Base-by-base conservation (phyloP, 352 stramenopile species). In the Pythium angustatum region DNA sequence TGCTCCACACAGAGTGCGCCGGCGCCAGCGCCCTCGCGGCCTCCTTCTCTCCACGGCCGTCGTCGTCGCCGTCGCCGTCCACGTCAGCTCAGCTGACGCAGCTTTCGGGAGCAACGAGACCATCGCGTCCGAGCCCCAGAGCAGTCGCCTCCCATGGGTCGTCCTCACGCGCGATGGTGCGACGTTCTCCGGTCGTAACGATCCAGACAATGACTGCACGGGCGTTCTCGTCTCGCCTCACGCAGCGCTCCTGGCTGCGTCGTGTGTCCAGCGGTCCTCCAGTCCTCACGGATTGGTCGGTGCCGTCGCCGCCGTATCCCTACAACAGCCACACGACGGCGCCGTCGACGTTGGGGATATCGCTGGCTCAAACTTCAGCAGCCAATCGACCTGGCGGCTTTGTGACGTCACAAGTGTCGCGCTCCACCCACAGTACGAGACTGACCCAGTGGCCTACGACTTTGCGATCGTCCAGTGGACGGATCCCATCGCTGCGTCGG, bases 101-200 rank as follows among this genome's bases (percentile, higher is more conserved):
- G 2, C 2, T n/a, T 15, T 60, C 52, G 24, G 14, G 21, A 54
- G 22, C 43, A 64, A 66, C 30, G 19, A 55, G 30, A 55, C 62
- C 17, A 22, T 30, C 11, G 19, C 24, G 21, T 3, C 21, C 21
- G 27, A 24, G 43, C 8, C 43, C 17, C 19, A 10, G 11, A 8
- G 11, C 47, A 41, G 10, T 7, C 15, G 17, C 34, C 51, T 72
- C 22, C 65, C 65, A 36, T 72, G 58, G 65, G 65, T 68, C 22
- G 47, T 58, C 1, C 53, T 68, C 31, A 34, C 55, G 1, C 51
- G 52, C 22, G n/a, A 47, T 8, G 19, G 33, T 40, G 9, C 24
- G 2, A 57, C 45, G 19, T 43, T 41, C 3, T 36, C 33, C 21
- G 27, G 41, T 10, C 10, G 15, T 9, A 31, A 24, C 30, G 33